Evolutionary conservation across 2,329 filamentous ascomycete species (phyloP).

Genomic region (Didymella glomerata): DNA sequence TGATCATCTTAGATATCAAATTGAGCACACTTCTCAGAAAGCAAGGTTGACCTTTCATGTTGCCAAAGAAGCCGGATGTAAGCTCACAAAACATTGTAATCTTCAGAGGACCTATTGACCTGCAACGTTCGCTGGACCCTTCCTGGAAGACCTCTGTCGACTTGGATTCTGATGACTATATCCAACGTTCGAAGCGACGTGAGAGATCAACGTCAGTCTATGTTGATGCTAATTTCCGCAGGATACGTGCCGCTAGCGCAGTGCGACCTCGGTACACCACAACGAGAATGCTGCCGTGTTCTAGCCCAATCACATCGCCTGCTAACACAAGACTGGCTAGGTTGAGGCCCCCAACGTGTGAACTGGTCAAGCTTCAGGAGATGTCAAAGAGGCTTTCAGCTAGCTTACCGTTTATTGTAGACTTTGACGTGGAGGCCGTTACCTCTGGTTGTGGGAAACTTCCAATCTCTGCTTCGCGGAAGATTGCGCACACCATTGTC

Average conservation of each 20-base stretch:
- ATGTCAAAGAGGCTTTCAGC: not conserved
- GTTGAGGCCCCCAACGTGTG: slow-evolving; percentile 1
- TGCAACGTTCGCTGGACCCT: no score
- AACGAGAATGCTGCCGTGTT: not conserved
- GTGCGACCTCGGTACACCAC: slow-evolving; percentile 2
- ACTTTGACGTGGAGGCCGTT: not conserved
- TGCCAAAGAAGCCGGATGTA: no score
- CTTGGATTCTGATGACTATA: no score
- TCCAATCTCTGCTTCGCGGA: not conserved
- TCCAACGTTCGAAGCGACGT: no score
- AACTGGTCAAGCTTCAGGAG: slow-evolving; percentile 4
- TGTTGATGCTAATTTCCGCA: not conserved
- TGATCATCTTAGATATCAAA: not conserved
- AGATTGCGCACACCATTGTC: not conserved
- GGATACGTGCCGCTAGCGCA: not conserved
- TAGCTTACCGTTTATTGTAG: not conserved
- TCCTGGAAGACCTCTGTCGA: no score
- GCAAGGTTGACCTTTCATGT: no score
- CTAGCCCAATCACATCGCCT: not conserved
- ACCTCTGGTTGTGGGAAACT: not conserved
- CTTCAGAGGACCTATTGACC: no score
- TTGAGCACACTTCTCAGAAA: not conserved
- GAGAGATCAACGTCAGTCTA: not conserved
- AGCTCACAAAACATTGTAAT: no score
- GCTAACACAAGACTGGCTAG: slow-evolving; percentile 7